These are phyloP conservation scores for Metschnikowia koreensis DNA, from an alignment of 805 yeast genomes.

Conservation along the genomic window DNA sequence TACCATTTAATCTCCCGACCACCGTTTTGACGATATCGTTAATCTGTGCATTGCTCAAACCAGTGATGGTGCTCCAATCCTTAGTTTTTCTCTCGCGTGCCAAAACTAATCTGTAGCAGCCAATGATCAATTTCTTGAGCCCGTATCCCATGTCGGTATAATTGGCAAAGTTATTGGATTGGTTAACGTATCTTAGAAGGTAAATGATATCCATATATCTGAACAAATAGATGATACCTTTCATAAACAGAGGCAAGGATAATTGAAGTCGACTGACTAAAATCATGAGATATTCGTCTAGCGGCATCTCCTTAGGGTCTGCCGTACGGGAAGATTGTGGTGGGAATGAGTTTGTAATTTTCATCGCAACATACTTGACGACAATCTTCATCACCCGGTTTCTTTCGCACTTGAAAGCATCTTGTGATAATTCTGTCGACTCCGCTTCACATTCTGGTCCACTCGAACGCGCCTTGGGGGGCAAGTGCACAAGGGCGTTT, in stretches of 20 bases:
- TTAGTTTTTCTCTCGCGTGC: constrained; percentile 27
- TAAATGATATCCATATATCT: constrained; percentile 48
- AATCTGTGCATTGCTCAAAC: constrained; percentile 35
- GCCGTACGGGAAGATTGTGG: constrained; percentile 31
- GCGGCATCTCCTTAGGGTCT: constrained; percentile 31
- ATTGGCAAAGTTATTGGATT: constrained; percentile 43
- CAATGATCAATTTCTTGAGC: constrained; percentile 39
- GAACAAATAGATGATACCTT: constrained; percentile 42
- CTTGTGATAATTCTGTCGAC: constrained; percentile 11
- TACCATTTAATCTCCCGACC: constrained; percentile 41
- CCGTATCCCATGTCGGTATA: constrained; percentile 45
- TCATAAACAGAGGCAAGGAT: constrained; percentile 36
- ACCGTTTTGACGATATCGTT: constrained; percentile 35
- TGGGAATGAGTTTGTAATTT: constrained; percentile 44
- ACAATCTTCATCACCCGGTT: constrained; percentile 41
- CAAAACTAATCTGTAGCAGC: constrained; percentile 40
- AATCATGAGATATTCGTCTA: constrained; percentile 40
- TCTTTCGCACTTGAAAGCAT: constrained; percentile 30
- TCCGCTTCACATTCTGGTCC: not conserved
- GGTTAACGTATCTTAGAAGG: constrained; percentile 44
- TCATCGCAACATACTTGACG: constrained; percentile 43
- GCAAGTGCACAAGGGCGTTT: not conserved
- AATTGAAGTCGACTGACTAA: constrained; percentile 38
- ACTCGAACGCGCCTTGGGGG: not conserved
- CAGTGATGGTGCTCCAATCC: constrained; percentile 39